Evolutionary conservation across 2,329 filamentous ascomycete genomes (phyloP).

Genomic region (Claviceps monticola): DNA sequence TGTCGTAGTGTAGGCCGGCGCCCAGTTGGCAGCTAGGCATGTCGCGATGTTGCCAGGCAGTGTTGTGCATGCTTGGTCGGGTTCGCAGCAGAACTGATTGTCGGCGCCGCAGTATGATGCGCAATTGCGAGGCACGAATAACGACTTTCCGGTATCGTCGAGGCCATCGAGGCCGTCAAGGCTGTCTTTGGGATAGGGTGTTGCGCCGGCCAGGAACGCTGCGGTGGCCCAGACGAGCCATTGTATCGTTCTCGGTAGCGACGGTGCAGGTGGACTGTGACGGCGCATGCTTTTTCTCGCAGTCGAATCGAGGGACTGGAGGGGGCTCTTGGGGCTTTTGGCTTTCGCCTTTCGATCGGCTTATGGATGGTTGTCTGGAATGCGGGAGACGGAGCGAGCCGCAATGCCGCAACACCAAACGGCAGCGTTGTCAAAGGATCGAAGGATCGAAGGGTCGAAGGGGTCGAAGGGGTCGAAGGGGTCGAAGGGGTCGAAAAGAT

Average conservation of each 20-base stretch:
- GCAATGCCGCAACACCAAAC: not conserved
- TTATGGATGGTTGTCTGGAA: conserved; percentile 2
- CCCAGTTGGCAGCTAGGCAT: conserved; percentile 26
- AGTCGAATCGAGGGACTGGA: too few relatives aligned
- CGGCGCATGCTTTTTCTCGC: not conserved
- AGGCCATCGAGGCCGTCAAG: conserved; percentile 35
- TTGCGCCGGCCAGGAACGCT: conserved; percentile 21
- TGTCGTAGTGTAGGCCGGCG: conserved; percentile 35
- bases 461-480: too few relatives aligned
- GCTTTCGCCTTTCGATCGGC: too few relatives aligned
- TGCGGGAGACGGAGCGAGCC: conserved; percentile 1
- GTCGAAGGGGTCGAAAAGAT: too few relatives aligned
- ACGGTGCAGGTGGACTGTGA: conserved; percentile 3
- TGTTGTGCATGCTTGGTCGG: conserved; percentile 37
- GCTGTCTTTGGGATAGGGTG: conserved; percentile 36
- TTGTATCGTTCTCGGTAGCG: conserved; percentile 3
- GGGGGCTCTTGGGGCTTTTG: too few relatives aligned
- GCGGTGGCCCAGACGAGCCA: conserved; percentile 22
- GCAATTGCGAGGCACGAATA: conserved; percentile 29
- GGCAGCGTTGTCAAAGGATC: not conserved
- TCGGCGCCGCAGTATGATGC: conserved; percentile 38
- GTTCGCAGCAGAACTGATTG: conserved; percentile 41
- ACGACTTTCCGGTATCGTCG: conserved; percentile 27
- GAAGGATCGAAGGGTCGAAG: too few relatives aligned
- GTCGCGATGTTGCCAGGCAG: conserved; percentile 31